Conservation (phyloP, 306 rosid genomes). For the Quercus aquifolioides region DNA sequence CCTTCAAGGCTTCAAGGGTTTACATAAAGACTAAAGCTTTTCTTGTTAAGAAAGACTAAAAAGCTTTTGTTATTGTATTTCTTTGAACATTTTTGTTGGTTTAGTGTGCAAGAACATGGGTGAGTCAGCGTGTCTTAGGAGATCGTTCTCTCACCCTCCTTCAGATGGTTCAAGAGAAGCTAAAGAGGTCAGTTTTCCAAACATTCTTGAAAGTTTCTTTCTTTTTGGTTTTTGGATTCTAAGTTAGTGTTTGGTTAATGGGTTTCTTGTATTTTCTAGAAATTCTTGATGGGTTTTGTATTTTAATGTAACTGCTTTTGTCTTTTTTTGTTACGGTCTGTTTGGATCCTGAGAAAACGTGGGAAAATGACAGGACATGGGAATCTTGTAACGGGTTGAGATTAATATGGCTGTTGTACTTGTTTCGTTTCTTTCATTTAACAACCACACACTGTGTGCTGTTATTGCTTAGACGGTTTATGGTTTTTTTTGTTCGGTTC, state of each 20-base stretch:
- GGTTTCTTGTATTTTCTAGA: background rate
- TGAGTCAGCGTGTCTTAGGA: conserved; percentile 55
- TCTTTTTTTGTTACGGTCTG: background rate
- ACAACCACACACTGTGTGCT: too few species aligned
- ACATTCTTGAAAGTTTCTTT: background rate
- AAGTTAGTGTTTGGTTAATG: conserved; percentile 3
- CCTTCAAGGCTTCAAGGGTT: background rate
- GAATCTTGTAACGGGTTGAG: background rate
- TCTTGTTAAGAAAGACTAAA: background rate
- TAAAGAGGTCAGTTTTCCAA: conserved; percentile 43
- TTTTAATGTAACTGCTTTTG: background rate
- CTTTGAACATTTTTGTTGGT: background rate
- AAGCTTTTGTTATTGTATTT: background rate
- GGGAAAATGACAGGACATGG: background rate
- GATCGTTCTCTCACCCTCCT: conserved; percentile 65
- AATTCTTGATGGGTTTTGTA: conserved; percentile 3
- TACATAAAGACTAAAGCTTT: background rate
- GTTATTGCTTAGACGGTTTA: too few species aligned
- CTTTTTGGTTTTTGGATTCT: conserved; percentile 2
- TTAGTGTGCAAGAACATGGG: conserved; percentile 27
- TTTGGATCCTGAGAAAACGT: conserved; percentile 28
- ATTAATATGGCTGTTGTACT: conserved; percentile 4
- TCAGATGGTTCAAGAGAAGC: conserved; percentile 37
- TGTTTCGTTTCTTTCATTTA: background rate
- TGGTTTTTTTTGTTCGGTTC: background rate